Evolutionary conservation across 2,329 filamentous ascomycete genomes (phyloP), one percentile per base, ranked within the genome.

Genomic region (Botryosphaeria dothidea): DNA sequence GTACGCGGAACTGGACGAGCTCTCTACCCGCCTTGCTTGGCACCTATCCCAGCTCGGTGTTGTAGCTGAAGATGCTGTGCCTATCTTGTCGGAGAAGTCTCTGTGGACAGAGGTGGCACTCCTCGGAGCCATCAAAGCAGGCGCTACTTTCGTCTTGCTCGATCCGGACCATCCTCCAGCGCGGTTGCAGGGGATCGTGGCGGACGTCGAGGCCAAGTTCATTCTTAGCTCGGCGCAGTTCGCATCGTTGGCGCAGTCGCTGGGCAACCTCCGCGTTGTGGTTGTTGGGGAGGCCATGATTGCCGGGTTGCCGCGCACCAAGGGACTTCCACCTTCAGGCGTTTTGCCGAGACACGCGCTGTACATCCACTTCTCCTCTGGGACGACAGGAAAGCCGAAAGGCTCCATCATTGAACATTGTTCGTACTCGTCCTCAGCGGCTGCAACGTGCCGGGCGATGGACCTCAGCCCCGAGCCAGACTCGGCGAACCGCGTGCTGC

Each of bases 1-100:
- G 2, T 85, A 85, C 66, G 60, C 69, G 36, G 77, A 84, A 61
- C 73, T 84, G 2, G 80, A 84, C 21, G n/a, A 36, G 9, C n/a
- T 45, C 9, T 36, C 56, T 11, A 25, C 15, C 13, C 25, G 70
- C 0, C 73, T 84, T 4, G 82, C 82, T 2, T 69, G 70, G 4
- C 73, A 80, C 62, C 75, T 84, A 1, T 69, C 70, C 17, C 11
- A 11, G 8, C 67, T 79, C 1, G 46, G 46, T n/a, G 27, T 51
- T 11, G 15, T 19, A 4, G 21, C 43, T n/a, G 58, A 19, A 9
- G 9, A 11, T 4, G 19, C 46, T 3, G 58, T 62, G 3, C 58
- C 58, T 4, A 27, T 51, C 4, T 34, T 23, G 17, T 51, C 46
- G 4, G 58, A 62, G 45, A 62, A 62, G 13, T 34, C 58, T 0